Base-by-base conservation (phyloP, 2,329 filamentous ascomycete species). In the Dactylellina leptospora region DNA sequence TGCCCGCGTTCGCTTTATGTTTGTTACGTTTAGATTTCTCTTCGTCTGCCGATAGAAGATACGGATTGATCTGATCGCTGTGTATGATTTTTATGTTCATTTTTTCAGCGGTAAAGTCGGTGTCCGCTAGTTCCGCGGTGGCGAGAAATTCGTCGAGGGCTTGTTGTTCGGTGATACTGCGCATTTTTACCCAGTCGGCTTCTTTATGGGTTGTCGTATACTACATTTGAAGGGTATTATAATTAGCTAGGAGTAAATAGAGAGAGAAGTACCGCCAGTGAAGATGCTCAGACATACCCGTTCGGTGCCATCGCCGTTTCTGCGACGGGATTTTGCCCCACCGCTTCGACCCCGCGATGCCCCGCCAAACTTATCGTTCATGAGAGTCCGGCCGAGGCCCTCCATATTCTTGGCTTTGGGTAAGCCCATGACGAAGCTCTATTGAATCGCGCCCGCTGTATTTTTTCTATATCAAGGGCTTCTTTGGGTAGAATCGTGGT, bases 31-130 rank as follows among this genome's bases (percentile, higher is more conserved):
- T 85, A 8, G 85, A 86, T 76, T 88, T 85, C 83, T 99, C 93
- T 79, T 99, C 93, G 23, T 88, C 85, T 0, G 90, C 87, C 0
- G 92, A 93, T 16, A 99, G 84, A 3, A 99, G 83, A 77, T 93
- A 99, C 0, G 95, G 95, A 80, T 99, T 99, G 82, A 90, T 91
- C 82, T 97, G 93, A 80, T 97, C 92, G 75, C 89, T 89, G 80
- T 99, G 95, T 76, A 99, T 97, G 79, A 99, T 97, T 83, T 97
- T 97, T 81, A 97, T 90, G 82, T 93, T 97, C 87, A 96, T 90
- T 85, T 97, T 97, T 83, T 97, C 93, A 25, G 44, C 96, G 0
- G 93, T 97, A 81, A 99, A 99, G 80, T 99, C 95, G 75, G 95
- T 99, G 75, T 92, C 93, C n/a, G 95, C 95, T 76, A 99, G 84